Evolutionary conservation across 78 protist species (phyloP), one percentile per base, ranked within the genome.

Genomic region (Tieghemostelium lacteum): DNA sequence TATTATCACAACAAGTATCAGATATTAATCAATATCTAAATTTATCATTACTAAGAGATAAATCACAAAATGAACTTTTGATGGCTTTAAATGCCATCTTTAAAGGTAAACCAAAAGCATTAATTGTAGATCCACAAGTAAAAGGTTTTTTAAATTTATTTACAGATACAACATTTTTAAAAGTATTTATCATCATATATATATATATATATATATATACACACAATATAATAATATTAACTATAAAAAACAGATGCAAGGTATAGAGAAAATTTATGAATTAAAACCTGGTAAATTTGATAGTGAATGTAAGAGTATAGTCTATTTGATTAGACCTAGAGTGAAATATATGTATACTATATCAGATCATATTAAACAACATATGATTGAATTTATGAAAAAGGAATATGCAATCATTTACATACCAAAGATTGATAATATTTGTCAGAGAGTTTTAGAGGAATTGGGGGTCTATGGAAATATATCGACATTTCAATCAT

Each of bases 91-190:
- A 45, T 45, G 6, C 52, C 6, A 14, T 45, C 6, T n/a, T n/a
- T n/a, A 45, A 45, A 45, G 10, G 52, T 45, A n/a, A n/a, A n/a
- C 10, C 52, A 45, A 88, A 77, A 57, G 95, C 88, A 36, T 94
- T 97, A 63, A 96, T 97, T 22, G 80, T 97, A 45, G 98, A 97
- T 62, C 94, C 87, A 60, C 33, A 85, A 34, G 55, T 97, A 17
- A 83, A 49, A 29, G 98, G 98, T 10, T 94, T 96, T 55, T 49
- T 97, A 22, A 95, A 96, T 33, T 83, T 94, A 26, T 54, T 97
- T 8, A 94, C 93, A 0, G 97, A 92, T 63, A 39, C 67, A 14
- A 39, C 73, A 57, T 63, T 94, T 37, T 34, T 96, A n/a, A 95
- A 75, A 80, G 94, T 73, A 69, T 10, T 42, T 20, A 1, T 37